Conservation (phyloP, 164 flowering plant genomes). For the Magnolia sinica region DNA sequence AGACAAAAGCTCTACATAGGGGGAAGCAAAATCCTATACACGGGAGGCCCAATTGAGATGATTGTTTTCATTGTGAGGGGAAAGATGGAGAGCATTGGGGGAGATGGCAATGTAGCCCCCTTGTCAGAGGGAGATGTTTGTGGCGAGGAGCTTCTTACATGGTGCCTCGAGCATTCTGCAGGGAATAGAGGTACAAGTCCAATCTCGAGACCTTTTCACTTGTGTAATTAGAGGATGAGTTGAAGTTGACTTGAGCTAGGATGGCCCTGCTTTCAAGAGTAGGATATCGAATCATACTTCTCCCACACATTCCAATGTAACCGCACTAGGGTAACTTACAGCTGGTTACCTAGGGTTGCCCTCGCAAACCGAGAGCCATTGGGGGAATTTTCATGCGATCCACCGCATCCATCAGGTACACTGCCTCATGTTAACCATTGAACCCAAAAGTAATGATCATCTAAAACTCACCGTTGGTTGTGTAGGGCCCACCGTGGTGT, state of each 20-base stretch:
- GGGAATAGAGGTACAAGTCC: constrained; percentile 46
- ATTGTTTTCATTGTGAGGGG: constrained; percentile 77
- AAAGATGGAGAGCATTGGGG: constrained; percentile 51
- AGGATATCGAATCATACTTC: background rate
- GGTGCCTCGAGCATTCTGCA: constrained; percentile 73
- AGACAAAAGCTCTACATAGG: constrained; percentile 60
- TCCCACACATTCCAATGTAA: background rate
- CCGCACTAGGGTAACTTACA: no score
- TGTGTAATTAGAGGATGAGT: background rate
- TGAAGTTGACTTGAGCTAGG: background rate
- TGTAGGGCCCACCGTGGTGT: no score
- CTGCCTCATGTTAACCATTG: no score
- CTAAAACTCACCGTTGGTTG: no score
- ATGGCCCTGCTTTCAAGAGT: background rate
- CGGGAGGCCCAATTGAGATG: constrained; percentile 48
- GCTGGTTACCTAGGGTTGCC: no score
- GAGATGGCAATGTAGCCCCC: constrained; percentile 31
- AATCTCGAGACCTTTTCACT: background rate
- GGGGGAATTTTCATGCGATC: no score
- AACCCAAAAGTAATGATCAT: no score
- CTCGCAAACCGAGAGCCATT: no score
- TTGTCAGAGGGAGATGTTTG: constrained; percentile 71
- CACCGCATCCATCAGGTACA: no score
- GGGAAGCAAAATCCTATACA: constrained; percentile 52
- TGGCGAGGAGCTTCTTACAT: constrained; percentile 87